A percentile compares a stretch with the other conserved stretches of the same genome.
phyloP scores from a whole-genome alignment of 164 flowering plant genomes.

The Stephania yunnanensis region DNA sequence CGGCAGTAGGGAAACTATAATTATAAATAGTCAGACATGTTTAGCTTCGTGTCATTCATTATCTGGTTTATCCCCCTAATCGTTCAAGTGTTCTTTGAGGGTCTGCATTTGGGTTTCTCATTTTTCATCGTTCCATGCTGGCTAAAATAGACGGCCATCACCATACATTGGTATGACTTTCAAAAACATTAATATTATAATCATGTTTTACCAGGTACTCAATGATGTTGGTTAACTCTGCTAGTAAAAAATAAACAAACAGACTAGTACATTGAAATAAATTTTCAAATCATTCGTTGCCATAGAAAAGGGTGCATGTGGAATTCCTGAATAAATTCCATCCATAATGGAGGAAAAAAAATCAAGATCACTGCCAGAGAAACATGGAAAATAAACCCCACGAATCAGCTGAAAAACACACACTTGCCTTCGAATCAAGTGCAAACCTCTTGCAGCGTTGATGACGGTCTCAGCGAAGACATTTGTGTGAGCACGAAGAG shows the following conservation, averaged over 20 bases:
- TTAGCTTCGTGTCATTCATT: no score
- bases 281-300: slow-evolving; percentile 30
- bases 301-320: slow-evolving; percentile 68
- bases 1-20: no score
- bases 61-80: no score
- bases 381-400: slow-evolving; percentile 41
- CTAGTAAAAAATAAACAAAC: neutral
- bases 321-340: slow-evolving; percentile 75
- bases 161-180: neutral
- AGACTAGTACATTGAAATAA: neutral
- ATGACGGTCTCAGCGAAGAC: no score
- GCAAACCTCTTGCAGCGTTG: no score
- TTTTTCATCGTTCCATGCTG: neutral
- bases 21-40: no score
- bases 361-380: slow-evolving; percentile 40
- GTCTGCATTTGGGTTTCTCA: no score
- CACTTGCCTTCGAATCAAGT: no score
- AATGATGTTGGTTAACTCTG: neutral
- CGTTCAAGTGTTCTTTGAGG: no score
- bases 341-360: slow-evolving; percentile 67
- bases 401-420: no score
- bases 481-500: no score
- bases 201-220: neutral
- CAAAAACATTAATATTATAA: neutral
- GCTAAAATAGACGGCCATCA: neutral